Evolutionary conservation across 495 filamentous ascomycete genomes (phyloP).

Genomic region (Antarctomyces pellizariae): DNA sequence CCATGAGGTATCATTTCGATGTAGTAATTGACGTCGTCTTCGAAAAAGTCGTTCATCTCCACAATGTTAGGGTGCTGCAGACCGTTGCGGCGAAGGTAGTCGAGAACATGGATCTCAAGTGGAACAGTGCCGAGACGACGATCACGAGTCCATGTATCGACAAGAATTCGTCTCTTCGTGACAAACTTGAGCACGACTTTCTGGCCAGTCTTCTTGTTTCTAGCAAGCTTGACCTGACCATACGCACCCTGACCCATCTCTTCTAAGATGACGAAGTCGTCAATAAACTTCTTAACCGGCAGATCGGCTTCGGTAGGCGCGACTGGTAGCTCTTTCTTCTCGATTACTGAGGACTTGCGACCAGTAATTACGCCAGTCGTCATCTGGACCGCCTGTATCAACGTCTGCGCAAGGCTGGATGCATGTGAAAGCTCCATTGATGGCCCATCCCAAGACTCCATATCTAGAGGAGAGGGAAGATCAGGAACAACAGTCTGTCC

Average conservation of each 20-base stretch:
- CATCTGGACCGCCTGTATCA: conserved; percentile 40
- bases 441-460: conserved; percentile 20
- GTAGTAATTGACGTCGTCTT: conserved; percentile 95
- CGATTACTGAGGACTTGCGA: conserved; percentile 11
- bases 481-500: conserved; percentile 32
- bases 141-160: conserved; percentile 97
- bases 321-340: conserved; percentile 15
- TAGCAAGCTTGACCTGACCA: conserved; percentile 89
- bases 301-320: conserved; percentile 4
- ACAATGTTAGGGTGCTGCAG: conserved; percentile 88
- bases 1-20: conserved; percentile 97
- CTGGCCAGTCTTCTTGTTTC: conserved; percentile 48
- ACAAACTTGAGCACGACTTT: conserved; percentile 96
- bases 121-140: conserved; percentile 88
- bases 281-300: conserved; percentile 49
- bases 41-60: conserved; percentile 97
- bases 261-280: conserved; percentile 80
- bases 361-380: conserved; percentile 24
- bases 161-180: conserved; percentile 86
- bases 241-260: conserved; percentile 98
- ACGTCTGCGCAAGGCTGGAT: conserved; percentile 47
- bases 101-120: conserved; percentile 89
- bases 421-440: conserved; percentile 16
- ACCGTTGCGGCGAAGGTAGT: conserved; percentile 75
- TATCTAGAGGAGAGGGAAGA: conserved; percentile 22